Evolutionary conservation across 2,329 filamentous ascomycete species (phyloP).

Genomic region (Hymenoscyphus occultus): DNA sequence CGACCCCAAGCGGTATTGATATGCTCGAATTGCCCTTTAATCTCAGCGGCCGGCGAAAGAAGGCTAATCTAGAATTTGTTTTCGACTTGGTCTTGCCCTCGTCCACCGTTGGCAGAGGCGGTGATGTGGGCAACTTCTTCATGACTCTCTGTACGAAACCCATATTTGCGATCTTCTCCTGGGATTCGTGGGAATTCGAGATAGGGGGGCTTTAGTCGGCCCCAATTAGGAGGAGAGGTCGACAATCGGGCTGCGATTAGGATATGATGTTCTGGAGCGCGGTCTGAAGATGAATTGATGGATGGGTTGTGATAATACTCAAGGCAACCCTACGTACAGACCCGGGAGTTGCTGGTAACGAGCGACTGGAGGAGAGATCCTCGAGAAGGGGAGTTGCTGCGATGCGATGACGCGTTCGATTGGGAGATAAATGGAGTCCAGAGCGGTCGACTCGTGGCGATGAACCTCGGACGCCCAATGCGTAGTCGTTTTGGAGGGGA

Average conservation of each 20-base stretch:
- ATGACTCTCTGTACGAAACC: slow-evolving; percentile 51
- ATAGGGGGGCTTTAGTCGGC: slow-evolving; percentile 27
- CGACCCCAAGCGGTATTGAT: slow-evolving; percentile 87
- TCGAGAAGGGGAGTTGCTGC: slow-evolving; percentile 27
- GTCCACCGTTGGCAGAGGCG: slow-evolving; percentile 44
- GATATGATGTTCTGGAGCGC: slow-evolving; percentile 30
- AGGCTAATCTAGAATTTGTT: slow-evolving; percentile 58
- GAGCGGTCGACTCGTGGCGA: slow-evolving; percentile 23
- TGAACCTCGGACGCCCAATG: slow-evolving; percentile 28
- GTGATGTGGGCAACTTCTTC: slow-evolving; percentile 48
- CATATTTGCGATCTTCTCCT: slow-evolving; percentile 38
- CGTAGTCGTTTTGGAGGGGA: slow-evolving; percentile 1
- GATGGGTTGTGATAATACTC: slow-evolving; percentile 8
- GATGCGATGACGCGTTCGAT: slow-evolving; percentile 33
- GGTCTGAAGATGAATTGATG: slow-evolving; percentile 26
- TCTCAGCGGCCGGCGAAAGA: slow-evolving; percentile 82
- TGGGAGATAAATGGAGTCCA: slow-evolving; percentile 19
- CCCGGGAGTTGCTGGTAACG: slow-evolving; percentile 29
- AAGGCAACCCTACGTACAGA: slow-evolving; percentile 25
- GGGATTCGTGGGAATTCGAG: slow-evolving; percentile 25
- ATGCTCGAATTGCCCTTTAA: slow-evolving; percentile 88
- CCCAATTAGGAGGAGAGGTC: slow-evolving; percentile 16
- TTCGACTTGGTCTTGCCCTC: slow-evolving; percentile 41
- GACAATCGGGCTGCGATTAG: slow-evolving; percentile 25
- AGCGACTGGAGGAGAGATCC: slow-evolving; percentile 35